phyloP scores from a whole-genome alignment of 495 filamentous ascomycete species.

The Clohesyomyces aquaticus region DNA sequence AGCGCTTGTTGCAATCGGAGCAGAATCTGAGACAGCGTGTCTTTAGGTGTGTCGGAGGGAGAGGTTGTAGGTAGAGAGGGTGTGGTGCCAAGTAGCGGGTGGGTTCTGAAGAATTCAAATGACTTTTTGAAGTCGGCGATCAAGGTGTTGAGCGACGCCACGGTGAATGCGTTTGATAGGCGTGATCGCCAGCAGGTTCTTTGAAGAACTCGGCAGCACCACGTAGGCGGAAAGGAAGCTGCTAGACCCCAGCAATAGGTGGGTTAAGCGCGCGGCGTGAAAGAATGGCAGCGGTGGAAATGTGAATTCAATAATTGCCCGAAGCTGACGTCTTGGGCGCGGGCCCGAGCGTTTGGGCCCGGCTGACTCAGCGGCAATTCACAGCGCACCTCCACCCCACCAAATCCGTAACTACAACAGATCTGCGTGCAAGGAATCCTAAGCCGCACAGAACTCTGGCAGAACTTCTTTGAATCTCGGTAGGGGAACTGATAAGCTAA shows the following conservation, averaged over 20 bases:
- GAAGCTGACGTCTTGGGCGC: neutral
- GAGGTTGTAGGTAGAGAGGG: slow-evolving; percentile 2
- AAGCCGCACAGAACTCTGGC: too few relatives aligned
- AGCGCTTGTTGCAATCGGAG: slow-evolving; percentile 5
- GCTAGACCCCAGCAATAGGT: slow-evolving; percentile 9
- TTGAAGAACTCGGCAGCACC: neutral
- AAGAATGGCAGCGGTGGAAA: slow-evolving; percentile 13
- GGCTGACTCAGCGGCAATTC: too few relatives aligned
- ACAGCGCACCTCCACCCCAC: neutral
- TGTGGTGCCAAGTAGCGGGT: slow-evolving; percentile 24
- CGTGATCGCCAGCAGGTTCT: neutral
- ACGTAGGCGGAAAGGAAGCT: slow-evolving; percentile 25
- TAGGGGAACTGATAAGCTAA: too few relatives aligned
- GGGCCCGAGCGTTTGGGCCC: too few relatives aligned
- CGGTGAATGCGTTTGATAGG: slow-evolving; percentile 22
- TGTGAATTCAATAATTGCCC: neutral
- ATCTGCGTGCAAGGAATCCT: too few relatives aligned
- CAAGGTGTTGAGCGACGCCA: slow-evolving; percentile 33
- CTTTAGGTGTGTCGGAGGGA: neutral
- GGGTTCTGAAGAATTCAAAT: slow-evolving; percentile 29
- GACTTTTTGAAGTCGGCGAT: slow-evolving; percentile 36
- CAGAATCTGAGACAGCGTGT: slow-evolving; percentile 7
- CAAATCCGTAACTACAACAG: too few relatives aligned
- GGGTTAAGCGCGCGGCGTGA: neutral
- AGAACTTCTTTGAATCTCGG: too few relatives aligned